Percentiles rank a stretch among this genome's conserved stretches.
These are phyloP conservation scores for Gomphus bonarii DNA, from an alignment of 1,284 basidiomycete species.

Conservation along the genomic window DNA sequence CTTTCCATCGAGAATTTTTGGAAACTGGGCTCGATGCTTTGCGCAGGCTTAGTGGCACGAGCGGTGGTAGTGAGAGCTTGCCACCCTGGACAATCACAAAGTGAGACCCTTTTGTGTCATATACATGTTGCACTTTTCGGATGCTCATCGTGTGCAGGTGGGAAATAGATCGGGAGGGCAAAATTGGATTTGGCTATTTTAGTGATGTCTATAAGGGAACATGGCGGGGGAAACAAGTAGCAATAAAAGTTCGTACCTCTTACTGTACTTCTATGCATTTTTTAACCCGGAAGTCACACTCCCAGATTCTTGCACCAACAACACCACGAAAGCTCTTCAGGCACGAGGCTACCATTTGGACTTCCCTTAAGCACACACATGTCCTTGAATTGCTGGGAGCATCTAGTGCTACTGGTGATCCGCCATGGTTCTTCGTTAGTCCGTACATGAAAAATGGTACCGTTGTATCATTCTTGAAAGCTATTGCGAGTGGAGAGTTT, in stretches of 20 bases:
- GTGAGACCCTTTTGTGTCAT: conserved; percentile 21
- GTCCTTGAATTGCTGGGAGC: conserved; percentile 50
- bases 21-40: conserved; percentile 39
- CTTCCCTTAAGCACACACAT: conserved; percentile 37
- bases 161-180: conserved; percentile 51
- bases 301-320: conserved; percentile 28
- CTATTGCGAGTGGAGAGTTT: conserved; percentile 24
- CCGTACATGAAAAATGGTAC: conserved; percentile 41
- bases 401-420: conserved; percentile 42
- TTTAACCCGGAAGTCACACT: background rate
- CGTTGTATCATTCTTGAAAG: conserved; percentile 36
- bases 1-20: conserved; percentile 36
- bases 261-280: background rate
- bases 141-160: conserved; percentile 27
- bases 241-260: conserved; percentile 33
- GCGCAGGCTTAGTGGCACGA: conserved; percentile 29
- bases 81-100: conserved; percentile 69
- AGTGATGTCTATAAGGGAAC: conserved; percentile 58
- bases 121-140: conserved; percentile 4
- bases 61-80: conserved; percentile 27
- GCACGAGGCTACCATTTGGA: conserved; percentile 43
- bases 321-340: conserved; percentile 41
- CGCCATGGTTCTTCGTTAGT: conserved; percentile 62
- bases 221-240: conserved; percentile 51
- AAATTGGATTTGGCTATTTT: conserved; percentile 60